phyloP scores from a whole-genome alignment of 495 filamentous ascomycete species.

The Achaetomiella virescens region DNA sequence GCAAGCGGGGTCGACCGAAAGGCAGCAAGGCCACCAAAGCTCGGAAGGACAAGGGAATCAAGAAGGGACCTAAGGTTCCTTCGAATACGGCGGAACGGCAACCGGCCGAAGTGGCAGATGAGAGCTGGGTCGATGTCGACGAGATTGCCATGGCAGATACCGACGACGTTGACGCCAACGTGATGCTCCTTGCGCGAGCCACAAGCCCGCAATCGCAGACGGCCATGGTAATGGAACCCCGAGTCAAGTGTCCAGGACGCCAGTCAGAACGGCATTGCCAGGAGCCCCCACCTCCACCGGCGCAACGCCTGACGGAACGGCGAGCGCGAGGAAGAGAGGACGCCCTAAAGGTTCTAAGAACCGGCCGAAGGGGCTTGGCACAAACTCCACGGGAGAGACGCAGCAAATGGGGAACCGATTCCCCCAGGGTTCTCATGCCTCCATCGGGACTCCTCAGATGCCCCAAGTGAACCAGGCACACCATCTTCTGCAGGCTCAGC shows the following conservation, averaged over 20 bases:
- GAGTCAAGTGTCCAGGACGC: background rate
- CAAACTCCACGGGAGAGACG: constrained; percentile 7
- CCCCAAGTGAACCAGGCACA: constrained; percentile 3
- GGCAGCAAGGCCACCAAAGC: constrained; percentile 46
- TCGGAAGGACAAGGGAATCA: constrained; percentile 45
- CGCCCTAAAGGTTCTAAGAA: constrained; percentile 47
- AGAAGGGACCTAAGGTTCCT: constrained; percentile 33
- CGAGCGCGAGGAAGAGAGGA: constrained; percentile 29
- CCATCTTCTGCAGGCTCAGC: background rate
- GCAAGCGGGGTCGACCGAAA: constrained; percentile 46
- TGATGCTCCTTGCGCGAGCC: constrained; percentile 25
- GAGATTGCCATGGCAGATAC: constrained; percentile 10
- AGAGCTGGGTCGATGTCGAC: constrained; percentile 29
- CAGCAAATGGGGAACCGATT: background rate
- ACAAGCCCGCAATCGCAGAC: constrained; percentile 10
- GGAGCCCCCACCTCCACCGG: background rate
- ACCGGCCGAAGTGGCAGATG: constrained; percentile 6
- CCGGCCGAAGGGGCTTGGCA: constrained; percentile 32
- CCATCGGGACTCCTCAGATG: constrained; percentile 6
- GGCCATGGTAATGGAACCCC: background rate
- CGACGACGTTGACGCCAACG: constrained; percentile 22
- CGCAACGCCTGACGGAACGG: constrained; percentile 7
- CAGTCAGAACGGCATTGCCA: constrained; percentile 16
- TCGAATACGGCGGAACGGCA: background rate
- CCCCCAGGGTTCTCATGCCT: constrained; percentile 1